Conservation (phyloP, 805 yeast species). For the Kazachstania taianensis region DNA sequence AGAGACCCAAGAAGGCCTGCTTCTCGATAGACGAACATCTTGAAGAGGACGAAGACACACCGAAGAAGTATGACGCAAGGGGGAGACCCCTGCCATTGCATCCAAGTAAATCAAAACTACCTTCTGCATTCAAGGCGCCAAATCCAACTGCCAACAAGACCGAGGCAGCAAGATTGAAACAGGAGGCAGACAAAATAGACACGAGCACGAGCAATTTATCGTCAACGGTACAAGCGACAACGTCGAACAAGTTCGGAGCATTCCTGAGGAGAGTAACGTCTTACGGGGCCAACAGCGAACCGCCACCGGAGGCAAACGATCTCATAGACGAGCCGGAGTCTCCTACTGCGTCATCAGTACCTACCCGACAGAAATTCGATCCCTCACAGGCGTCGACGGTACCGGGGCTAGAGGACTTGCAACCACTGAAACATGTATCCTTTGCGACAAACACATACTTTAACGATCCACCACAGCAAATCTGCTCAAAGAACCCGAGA, state of each 20-base stretch:
- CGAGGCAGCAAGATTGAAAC: background rate
- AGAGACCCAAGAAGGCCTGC: slow-evolving; percentile 12
- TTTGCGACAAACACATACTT: slow-evolving; percentile 70
- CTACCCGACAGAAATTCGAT: slow-evolving; percentile 12
- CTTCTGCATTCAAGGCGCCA: slow-evolving; percentile 40
- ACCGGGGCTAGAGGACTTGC: slow-evolving; percentile 36
- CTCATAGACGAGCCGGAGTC: slow-evolving; percentile 6
- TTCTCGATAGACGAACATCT: slow-evolving; percentile 14
- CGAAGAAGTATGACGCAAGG: slow-evolving; percentile 27
- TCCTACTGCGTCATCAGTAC: background rate
- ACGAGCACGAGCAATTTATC: background rate
- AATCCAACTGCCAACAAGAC: background rate
- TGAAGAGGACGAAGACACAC: slow-evolving; percentile 1
- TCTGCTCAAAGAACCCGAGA: slow-evolving; percentile 69
- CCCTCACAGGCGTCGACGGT: slow-evolving; percentile 16
- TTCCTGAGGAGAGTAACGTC: slow-evolving; percentile 27
- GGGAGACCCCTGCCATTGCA: slow-evolving; percentile 45
- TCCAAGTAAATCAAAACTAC: slow-evolving; percentile 37
- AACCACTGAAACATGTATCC: slow-evolving; percentile 50
- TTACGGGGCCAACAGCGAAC: slow-evolving; percentile 9
- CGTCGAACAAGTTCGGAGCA: slow-evolving; percentile 26
- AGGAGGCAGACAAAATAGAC: background rate
- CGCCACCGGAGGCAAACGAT: slow-evolving; percentile 1
- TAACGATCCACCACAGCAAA: slow-evolving; percentile 84
- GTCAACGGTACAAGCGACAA: slow-evolving; percentile 4